Evolutionary conservation across 768 basidiomycete species (phyloP).

Genomic region (Hericium erinaceus): DNA sequence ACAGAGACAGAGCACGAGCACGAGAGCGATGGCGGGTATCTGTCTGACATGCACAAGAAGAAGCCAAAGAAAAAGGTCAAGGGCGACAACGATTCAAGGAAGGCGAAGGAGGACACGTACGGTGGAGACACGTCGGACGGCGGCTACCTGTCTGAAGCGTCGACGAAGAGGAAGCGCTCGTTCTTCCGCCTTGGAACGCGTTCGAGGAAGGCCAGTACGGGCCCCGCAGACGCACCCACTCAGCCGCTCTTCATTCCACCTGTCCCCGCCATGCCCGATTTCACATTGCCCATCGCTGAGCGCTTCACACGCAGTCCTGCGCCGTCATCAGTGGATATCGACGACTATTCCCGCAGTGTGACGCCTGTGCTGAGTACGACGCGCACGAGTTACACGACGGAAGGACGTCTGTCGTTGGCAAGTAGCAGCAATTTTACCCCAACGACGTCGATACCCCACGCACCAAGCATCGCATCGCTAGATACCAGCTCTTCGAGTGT

Average conservation of each 20-base stretch:
- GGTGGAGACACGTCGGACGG: slow-evolving; percentile 18
- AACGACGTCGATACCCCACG: neutral
- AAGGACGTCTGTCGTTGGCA: neutral
- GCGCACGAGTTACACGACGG: neutral
- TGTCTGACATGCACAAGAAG: slow-evolving; percentile 12
- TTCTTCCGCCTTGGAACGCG: slow-evolving; percentile 9
- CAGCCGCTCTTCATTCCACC: slow-evolving; percentile 1
- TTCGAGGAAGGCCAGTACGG: neutral
- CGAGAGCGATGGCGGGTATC: slow-evolving; percentile 23
- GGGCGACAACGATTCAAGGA: neutral
- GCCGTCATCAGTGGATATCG: neutral
- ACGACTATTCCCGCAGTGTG: neutral
- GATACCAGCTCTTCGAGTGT: neutral
- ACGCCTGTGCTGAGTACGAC: neutral
- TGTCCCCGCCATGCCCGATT: slow-evolving; percentile 7
- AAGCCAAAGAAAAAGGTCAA: slow-evolving; percentile 13
- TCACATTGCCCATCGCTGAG: slow-evolving; percentile 1
- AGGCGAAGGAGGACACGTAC: slow-evolving; percentile 5
- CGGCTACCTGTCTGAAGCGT: slow-evolving; percentile 21
- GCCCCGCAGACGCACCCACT: neutral
- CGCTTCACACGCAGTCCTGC: slow-evolving; percentile 1
- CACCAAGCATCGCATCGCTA: neutral
- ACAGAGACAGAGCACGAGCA: neutral
- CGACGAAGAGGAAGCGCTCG: slow-evolving; percentile 22
- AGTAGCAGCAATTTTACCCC: neutral